Evolutionary conservation across 2,329 filamentous ascomycete species (phyloP).

Genomic region (Thielaviopsis cerberus): DNA sequence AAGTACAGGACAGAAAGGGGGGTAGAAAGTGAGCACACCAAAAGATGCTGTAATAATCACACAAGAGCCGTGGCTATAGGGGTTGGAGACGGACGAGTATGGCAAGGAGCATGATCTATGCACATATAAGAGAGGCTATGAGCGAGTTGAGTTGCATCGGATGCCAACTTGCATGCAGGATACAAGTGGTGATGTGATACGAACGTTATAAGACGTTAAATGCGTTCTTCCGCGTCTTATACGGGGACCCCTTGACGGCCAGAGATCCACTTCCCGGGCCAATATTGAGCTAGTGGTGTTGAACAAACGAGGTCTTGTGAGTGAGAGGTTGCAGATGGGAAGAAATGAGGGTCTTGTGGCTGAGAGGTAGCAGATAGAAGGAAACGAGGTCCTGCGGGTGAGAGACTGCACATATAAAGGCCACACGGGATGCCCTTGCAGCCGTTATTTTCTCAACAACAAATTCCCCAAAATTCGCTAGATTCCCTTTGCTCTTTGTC

Average conservation of each 20-base stretch:
- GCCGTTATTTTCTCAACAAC: background rate
- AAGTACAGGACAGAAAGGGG: too few relatives aligned
- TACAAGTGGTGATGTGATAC: background rate
- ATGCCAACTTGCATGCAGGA: background rate
- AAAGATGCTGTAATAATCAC: too few relatives aligned
- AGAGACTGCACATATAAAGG: background rate
- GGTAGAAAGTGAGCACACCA: too few relatives aligned
- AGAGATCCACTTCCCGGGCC: background rate
- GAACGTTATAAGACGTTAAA: background rate
- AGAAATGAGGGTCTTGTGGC: too few relatives aligned
- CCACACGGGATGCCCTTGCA: background rate
- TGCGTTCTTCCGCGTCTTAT: background rate
- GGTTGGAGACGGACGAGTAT: too few relatives aligned
- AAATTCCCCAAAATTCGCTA: background rate
- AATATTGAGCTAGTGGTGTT: too few relatives aligned
- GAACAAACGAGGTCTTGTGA: too few relatives aligned
- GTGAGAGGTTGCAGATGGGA: too few relatives aligned
- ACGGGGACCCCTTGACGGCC: background rate
- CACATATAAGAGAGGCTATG: too few relatives aligned
- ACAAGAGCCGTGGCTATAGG: too few relatives aligned
- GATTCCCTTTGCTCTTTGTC: background rate
- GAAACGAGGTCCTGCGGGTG: background rate
- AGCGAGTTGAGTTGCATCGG: background rate
- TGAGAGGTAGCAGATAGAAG: background rate
- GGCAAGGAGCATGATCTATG: too few relatives aligned